These are phyloP conservation scores for Colletotrichum lindemuthianum DNA, from an alignment of 2,329 filamentous ascomycete species.

Conservation along the genomic window DNA sequence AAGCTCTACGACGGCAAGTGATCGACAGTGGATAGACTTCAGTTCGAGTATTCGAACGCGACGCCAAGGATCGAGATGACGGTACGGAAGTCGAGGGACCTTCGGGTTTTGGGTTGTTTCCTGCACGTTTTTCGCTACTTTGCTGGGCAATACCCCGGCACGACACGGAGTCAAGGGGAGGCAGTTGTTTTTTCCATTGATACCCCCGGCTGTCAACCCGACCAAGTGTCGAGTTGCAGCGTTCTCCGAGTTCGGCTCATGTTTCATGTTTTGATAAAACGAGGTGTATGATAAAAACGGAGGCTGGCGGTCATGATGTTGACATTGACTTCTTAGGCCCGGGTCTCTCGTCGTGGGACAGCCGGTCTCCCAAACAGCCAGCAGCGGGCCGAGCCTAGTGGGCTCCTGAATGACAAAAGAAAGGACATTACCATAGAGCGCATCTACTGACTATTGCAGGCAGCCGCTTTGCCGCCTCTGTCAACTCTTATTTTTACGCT, in stretches of 20 bases:
- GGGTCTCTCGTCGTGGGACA: conserved; percentile 9
- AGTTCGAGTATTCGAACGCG: background rate
- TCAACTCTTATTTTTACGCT: conserved; percentile 9
- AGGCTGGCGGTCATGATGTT: conserved; percentile 9
- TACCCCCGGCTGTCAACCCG: conserved; percentile 17
- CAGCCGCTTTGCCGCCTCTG: background rate
- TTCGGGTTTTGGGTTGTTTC: conserved; percentile 16
- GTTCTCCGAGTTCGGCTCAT: conserved; percentile 2
- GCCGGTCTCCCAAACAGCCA: background rate
- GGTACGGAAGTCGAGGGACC: conserved; percentile 7
- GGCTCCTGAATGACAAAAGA: conserved; percentile 20
- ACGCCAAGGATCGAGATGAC: background rate
- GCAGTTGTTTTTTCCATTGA: conserved; percentile 33
- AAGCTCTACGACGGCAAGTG: conserved; percentile 54
- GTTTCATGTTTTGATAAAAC: conserved; percentile 14
- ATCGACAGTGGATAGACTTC: background rate
- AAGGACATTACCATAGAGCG: conserved; percentile 8
- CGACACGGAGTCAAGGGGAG: conserved; percentile 33
- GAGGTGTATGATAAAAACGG: conserved; percentile 30
- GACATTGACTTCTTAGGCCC: conserved; percentile 22
- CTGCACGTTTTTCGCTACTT: conserved; percentile 20
- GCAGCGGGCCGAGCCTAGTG: conserved; percentile 30
- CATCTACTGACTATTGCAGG: conserved; percentile 38
- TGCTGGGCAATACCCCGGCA: conserved; percentile 10
- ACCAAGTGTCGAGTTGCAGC: background rate